Base-by-base conservation (phyloP, 192 early-diverging fungal genomes). In the Dimargaris xerosporica region DNA sequence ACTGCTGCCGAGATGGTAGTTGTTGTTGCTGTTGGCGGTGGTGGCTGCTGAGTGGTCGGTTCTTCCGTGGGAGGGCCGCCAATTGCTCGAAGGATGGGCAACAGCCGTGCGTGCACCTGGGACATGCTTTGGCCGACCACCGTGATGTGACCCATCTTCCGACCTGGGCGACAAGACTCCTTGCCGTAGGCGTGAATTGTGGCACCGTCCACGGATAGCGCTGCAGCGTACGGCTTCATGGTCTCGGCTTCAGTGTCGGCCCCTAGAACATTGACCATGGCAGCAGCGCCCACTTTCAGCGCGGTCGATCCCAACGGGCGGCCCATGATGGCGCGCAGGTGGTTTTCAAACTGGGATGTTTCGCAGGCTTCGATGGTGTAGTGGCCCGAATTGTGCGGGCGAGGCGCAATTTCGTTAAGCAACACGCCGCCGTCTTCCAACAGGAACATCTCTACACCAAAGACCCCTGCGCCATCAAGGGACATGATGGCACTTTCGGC, bases 311-410 rank as follows among this genome's bases (percentile, higher is more conserved):
- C 94, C 12, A 99, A 79, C 10, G 96, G 93, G 61, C 93, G 73
- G 54, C 90, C 91, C 7, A 93, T 78, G 42, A 99, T 89, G 30
- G 89, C 89, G 29, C 94, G 88, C 62, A 99, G 69, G 58, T 91
- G 87, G 74, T 91, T 89, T 67, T 99, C 96, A 68, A 88, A 99
- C 74, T 99, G 96, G 34, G 93, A 96, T 13, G 96, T 99, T 66
- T 89, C 75, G 69, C 92, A 97, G 0, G 94, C 93, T 66, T 99
- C 96, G 65, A 91, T 95, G 11, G 96, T 97, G 69, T 96, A 97
- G 70, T 99, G 96, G 67, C 96, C 96, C 59, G 93, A 96, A 75
- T 99, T 99, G 76, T 99, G 96, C 26, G 96, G 94, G 10, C 96
- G 86, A 43, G 96, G 96, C 16, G 96, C 96, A 66, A 99, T 94